phyloP scores from a whole-genome alignment of 1,284 basidiomycete genomes.

The Moesziomyces antarcticus region DNA sequence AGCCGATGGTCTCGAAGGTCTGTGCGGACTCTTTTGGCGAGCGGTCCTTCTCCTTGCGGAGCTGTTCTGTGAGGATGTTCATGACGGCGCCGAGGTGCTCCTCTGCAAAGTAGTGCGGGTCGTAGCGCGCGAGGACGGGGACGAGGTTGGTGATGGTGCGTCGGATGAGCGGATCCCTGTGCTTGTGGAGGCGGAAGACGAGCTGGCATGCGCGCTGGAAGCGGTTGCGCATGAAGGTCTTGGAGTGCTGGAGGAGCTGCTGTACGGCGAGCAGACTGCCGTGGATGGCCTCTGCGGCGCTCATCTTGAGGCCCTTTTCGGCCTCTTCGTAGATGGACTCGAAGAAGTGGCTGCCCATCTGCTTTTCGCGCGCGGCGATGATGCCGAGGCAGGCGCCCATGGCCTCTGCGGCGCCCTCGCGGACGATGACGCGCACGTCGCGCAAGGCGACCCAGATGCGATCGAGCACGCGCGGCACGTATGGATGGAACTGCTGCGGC shows the following conservation, averaged over 20 bases:
- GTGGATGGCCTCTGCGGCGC: conserved; percentile 86
- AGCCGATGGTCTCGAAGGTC: conserved; percentile 93
- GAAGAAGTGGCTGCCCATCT: conserved; percentile 66
- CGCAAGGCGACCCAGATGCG: conserved; percentile 67
- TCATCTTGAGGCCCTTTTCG: conserved; percentile 83
- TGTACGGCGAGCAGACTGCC: conserved; percentile 92
- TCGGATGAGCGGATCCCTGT: conserved; percentile 89
- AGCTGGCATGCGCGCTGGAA: conserved; percentile 90
- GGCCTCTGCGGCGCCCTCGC: conserved; percentile 65
- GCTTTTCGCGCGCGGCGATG: conserved; percentile 63
- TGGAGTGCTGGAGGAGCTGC: conserved; percentile 89
- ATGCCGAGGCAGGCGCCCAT: conserved; percentile 67
- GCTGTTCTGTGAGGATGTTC: conserved; percentile 53
- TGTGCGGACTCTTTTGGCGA: conserved; percentile 56
- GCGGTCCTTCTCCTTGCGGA: conserved; percentile 59
- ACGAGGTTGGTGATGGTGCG: conserved; percentile 65
- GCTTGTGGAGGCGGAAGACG: conserved; percentile 89
- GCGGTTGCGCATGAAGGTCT: conserved; percentile 93
- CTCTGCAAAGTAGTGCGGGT: conserved; percentile 64
- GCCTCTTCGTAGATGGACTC: conserved; percentile 78
- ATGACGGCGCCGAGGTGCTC: conserved; percentile 64
- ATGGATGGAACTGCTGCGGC: conserved; percentile 65
- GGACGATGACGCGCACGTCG: conserved; percentile 60
- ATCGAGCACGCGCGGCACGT: conserved; percentile 63
- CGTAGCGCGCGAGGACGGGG: conserved; percentile 64